These are phyloP conservation scores for Sindora glabra DNA, from an alignment of 306 rosid species.

Conservation along the genomic window DNA sequence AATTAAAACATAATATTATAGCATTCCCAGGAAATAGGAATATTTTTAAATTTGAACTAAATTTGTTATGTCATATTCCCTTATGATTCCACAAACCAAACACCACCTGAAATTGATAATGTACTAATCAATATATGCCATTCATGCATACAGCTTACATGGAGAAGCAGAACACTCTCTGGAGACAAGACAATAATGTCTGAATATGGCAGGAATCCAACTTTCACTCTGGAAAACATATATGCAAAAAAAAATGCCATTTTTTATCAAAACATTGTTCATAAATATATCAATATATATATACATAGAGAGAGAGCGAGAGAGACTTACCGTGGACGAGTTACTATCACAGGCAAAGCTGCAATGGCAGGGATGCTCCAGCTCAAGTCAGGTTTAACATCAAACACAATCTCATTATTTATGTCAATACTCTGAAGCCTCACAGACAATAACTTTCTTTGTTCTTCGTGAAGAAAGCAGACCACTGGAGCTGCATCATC, in stretches of 20 bases:
- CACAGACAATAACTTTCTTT: constrained; percentile 67
- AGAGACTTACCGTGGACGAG: constrained; percentile 62
- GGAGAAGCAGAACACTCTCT: constrained; percentile 72
- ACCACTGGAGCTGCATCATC: constrained; percentile 77
- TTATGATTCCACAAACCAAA: no score
- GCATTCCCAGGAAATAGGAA: background rate
- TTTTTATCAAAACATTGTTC: background rate
- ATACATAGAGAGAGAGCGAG: background rate
- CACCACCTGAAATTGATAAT: constrained; percentile 10
- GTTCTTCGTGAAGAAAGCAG: constrained; percentile 92
- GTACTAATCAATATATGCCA: constrained; percentile 3
- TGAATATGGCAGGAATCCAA: constrained; percentile 66
- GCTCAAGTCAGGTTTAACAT: constrained; percentile 90
- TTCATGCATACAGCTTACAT: constrained; percentile 54
- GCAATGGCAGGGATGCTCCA: constrained; percentile 89
- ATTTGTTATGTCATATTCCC: no score
- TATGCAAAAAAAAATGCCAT: constrained; percentile 19
- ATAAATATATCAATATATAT: no score
- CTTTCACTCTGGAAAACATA: constrained; percentile 50
- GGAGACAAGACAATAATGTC: constrained; percentile 82
- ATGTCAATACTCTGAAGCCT: constrained; percentile 82
- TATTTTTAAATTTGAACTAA: no score
- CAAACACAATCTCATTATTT: constrained; percentile 74
- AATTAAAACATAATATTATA: no score
- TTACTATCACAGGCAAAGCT: constrained; percentile 76